These are phyloP conservation scores for Xylariaceae sp. DNA, from an alignment of 2,329 filamentous ascomycete genomes.

Conservation along the genomic window DNA sequence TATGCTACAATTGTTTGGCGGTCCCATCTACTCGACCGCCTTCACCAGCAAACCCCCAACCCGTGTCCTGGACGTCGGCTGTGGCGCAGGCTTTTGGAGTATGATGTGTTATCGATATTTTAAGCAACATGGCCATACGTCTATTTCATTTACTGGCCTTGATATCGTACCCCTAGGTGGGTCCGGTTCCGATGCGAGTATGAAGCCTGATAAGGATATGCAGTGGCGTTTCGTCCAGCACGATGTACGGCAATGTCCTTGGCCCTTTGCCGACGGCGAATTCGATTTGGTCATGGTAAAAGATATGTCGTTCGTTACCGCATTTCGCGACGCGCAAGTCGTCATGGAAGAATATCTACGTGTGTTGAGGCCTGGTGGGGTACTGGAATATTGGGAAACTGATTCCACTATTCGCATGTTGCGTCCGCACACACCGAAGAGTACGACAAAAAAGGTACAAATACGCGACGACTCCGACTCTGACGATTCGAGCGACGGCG, in stretches of 20 bases:
- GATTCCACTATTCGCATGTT: conserved; percentile 81
- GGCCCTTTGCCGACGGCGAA: conserved; percentile 72
- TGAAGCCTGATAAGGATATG: conserved; percentile 64
- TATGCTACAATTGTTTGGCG: conserved; percentile 73
- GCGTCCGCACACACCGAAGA: conserved; percentile 61
- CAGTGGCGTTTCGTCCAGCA: conserved; percentile 87
- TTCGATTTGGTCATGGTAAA: conserved; percentile 90
- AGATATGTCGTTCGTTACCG: conserved; percentile 64
- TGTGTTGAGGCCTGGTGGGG: conserved; percentile 69
- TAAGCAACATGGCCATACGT: conserved; percentile 57
- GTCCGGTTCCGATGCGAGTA: conserved; percentile 32
- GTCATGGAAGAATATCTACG: conserved; percentile 69
- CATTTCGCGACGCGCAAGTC: conserved; percentile 51
- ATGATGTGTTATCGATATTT: conserved; percentile 81
- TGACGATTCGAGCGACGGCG: conserved; percentile 30
- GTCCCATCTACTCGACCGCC: conserved; percentile 67
- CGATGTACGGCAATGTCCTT: conserved; percentile 67
- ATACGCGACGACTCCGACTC: conserved; percentile 17
- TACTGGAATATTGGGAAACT: conserved; percentile 83
- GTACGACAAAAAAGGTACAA: conserved; percentile 15
- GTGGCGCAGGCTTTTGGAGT: conserved; percentile 85
- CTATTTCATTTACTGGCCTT: conserved; percentile 73
- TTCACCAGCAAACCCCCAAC: conserved; percentile 63
- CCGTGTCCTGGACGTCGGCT: conserved; percentile 79
- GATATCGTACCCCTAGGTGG: conserved; percentile 70